Percentiles rank a stretch among this genome's conserved stretches.
phyloP scores from a whole-genome alignment of 495 filamentous ascomycete species.

The Aspergillus homomorphus region DNA sequence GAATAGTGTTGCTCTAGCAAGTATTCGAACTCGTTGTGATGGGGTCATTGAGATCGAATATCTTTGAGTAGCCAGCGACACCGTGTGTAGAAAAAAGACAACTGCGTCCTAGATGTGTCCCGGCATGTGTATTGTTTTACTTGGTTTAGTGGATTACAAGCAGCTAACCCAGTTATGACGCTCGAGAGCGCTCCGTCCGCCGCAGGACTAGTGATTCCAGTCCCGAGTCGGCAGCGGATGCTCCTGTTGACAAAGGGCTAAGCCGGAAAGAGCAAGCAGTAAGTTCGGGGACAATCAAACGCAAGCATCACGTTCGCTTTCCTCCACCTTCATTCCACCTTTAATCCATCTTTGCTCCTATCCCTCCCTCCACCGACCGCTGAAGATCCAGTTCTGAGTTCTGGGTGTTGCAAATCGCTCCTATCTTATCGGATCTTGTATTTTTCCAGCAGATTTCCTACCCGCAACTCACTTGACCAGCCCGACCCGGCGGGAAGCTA shows the following conservation, averaged over 20 bases:
- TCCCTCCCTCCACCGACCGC: conserved; percentile 4
- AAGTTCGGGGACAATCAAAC: conserved; percentile 27
- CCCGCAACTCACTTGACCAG: conserved; percentile 13
- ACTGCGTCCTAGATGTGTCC: not conserved
- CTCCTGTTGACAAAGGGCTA: conserved; percentile 33
- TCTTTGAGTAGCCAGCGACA: not conserved
- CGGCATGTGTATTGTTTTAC: not conserved
- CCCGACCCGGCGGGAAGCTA: conserved; percentile 11
- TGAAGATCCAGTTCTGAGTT: not conserved
- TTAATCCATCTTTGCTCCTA: conserved; percentile 6
- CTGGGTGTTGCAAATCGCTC: not conserved
- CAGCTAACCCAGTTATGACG: not conserved
- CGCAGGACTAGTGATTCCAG: not conserved
- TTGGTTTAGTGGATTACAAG: no score
- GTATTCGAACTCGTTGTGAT: not conserved
- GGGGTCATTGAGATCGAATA: not conserved
- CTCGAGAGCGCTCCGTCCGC: not conserved
- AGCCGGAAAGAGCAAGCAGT: conserved; percentile 29
- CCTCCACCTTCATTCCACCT: conserved; percentile 13
- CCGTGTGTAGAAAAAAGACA: not conserved
- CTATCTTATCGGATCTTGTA: conserved; percentile 11
- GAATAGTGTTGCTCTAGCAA: not conserved
- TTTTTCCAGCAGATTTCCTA: conserved; percentile 18
- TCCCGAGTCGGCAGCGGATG: conserved; percentile 2
- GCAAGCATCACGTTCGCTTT: conserved; percentile 21